Percentiles rank a stretch among this genome's conserved stretches.
These are phyloP conservation scores for Apiospora koreana DNA, from an alignment of 2,329 filamentous ascomycete species.

Conservation along the genomic window DNA sequence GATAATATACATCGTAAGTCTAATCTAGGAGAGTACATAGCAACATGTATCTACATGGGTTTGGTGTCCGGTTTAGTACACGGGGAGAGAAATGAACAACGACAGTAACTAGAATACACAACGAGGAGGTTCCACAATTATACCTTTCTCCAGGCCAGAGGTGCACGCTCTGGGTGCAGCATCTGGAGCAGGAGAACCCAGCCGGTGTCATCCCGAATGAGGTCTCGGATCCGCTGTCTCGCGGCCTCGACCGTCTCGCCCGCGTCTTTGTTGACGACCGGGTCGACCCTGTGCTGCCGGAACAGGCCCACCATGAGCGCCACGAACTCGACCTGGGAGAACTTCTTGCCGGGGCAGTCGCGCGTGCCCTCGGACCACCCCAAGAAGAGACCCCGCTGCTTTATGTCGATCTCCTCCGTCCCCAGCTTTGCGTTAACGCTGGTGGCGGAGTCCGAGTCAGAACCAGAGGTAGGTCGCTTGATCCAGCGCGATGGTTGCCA, in stretches of 20 bases:
- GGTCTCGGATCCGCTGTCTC: background rate
- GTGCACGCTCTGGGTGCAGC: constrained; percentile 16
- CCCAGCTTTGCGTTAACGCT: too few species aligned
- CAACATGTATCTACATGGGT: too few species aligned
- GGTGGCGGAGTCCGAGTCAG: background rate
- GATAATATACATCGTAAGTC: too few species aligned
- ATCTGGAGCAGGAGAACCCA: constrained; percentile 15
- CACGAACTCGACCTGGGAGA: constrained; percentile 36
- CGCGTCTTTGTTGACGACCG: constrained; percentile 10
- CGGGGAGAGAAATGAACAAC: too few species aligned
- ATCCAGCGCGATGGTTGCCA: constrained; percentile 31
- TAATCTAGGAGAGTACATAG: too few species aligned
- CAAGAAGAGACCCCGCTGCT: constrained; percentile 21
- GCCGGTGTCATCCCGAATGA: constrained; percentile 11
- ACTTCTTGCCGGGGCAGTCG: constrained; percentile 33
- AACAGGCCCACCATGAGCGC: constrained; percentile 29
- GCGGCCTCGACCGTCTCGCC: constrained; percentile 18
- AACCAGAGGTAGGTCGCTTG: background rate
- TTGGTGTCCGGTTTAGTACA: too few species aligned
- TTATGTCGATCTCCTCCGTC: constrained; percentile 21
- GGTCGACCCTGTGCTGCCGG: constrained; percentile 25
- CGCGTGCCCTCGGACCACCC: constrained; percentile 33
- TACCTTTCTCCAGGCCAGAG: constrained; percentile 13
- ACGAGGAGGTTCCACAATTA: too few species aligned
- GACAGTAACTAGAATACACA: too few species aligned